phyloP scores from a whole-genome alignment of 169 alveolate genomes.

The Plasmodium vinckei region DNA sequence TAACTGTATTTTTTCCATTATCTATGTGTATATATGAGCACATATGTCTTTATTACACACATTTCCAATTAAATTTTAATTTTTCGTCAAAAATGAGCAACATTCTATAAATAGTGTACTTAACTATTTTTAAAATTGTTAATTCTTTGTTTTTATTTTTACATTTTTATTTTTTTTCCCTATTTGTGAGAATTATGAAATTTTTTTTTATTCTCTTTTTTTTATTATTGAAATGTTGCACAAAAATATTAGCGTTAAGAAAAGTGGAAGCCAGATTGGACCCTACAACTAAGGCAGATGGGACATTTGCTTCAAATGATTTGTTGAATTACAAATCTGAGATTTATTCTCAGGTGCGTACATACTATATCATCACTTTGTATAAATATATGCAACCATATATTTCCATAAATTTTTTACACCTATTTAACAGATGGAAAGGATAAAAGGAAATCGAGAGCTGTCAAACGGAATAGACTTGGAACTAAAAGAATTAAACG shows the following conservation, averaged over 20 bases:
- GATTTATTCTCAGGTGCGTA: constrained; percentile 53
- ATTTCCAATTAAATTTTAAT: too few species aligned
- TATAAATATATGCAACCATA: not conserved
- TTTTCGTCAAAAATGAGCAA: too few species aligned
- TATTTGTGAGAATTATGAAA: constrained; percentile 13
- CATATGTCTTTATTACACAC: too few species aligned
- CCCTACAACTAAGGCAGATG: constrained; percentile 1
- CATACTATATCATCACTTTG: not conserved
- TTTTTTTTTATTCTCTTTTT: not conserved
- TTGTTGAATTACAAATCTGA: constrained; percentile 42
- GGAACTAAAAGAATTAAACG: constrained; percentile 40
- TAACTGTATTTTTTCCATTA: too few species aligned
- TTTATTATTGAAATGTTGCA: constrained; percentile 8
- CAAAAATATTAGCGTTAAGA: constrained; percentile 16
- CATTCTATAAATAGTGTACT: too few species aligned
- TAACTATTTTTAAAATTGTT: not conserved
- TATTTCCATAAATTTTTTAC: not conserved
- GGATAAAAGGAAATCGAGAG: constrained; percentile 24
- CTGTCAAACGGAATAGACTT: constrained; percentile 42
- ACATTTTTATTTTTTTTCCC: not conserved
- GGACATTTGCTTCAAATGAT: not conserved
- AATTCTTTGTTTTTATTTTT: not conserved
- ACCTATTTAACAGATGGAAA: constrained; percentile 12
- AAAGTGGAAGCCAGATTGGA: not conserved
- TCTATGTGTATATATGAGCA: too few species aligned